Base-by-base conservation (phyloP, 176 grass and related monocot species). In the Metroxylon sagu region DNA sequence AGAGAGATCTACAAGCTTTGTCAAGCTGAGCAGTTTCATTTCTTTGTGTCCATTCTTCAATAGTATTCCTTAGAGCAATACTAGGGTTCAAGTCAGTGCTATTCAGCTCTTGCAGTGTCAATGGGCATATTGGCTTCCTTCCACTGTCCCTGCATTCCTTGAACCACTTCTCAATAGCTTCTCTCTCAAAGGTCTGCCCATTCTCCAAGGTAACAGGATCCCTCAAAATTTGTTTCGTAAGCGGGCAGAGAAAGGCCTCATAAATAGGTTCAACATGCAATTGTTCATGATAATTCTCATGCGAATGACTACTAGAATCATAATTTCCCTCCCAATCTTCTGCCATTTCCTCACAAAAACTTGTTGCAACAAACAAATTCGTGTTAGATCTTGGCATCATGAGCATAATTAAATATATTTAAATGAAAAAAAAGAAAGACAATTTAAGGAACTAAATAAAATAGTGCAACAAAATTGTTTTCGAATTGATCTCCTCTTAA, bases 191-290 rank as follows among this genome's bases (percentile, higher is more conserved):
- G 25, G 75, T 50, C 16, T 78, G 70, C 7, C 81, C 81, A 16
- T 66, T 84, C 65, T 79, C 81, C 49, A 84, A 61, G 26, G 65
- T 52, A 52, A 79, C 81, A 0, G 81, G 71, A 72, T 79, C 70
- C 26, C 62, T 51, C 81, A 75, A 79, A 49, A 75, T 16, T 55
- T 84, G 60, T 71, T 29, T 79, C 16, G 75, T 84, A 56, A 84
- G 68, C 2, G 81, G 81, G 54, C 81, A 84, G 27, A 84, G 18
- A 61, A 84, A 84, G 17, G 71, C 75, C 5, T 35, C 31, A 35
- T 35, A 35, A 10, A 35, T 35, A 35, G 31, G 31, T 1, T 35
- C 31, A 8, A 35, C 8, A 7, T 8, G 31, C 8, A 35, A 35
- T 35, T 35, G 6, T 2, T 35, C 31, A 35, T 35, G 31, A 35